Evolutionary conservation across 2,329 filamentous ascomycete species (phyloP).

Genomic region (Rhynchosporium agropyri): DNA sequence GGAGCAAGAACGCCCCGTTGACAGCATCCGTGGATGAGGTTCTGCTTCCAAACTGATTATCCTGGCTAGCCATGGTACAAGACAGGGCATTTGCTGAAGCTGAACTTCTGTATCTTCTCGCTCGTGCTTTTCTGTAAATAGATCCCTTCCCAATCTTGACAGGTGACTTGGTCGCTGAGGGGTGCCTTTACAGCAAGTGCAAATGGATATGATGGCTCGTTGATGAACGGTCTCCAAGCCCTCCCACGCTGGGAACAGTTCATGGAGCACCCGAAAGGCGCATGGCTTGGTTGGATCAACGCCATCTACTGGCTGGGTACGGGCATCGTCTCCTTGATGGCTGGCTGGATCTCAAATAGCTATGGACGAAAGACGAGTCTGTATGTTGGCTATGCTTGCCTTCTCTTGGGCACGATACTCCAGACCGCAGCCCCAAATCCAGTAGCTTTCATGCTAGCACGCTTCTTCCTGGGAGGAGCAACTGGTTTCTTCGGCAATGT

Average conservation of each 20-base stretch:
- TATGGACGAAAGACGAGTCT: not conserved
- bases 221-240: slow-evolving; percentile 43
- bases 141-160: too few relatives aligned
- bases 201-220: slow-evolving; percentile 26
- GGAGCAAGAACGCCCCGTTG: not conserved
- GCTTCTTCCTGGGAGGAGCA: too few relatives aligned
- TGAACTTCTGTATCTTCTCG: too few relatives aligned
- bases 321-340: not conserved
- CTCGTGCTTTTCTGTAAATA: too few relatives aligned
- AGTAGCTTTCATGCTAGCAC: too few relatives aligned
- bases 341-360: not conserved
- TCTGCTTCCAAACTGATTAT: too few relatives aligned
- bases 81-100: too few relatives aligned
- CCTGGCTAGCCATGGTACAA: too few relatives aligned
- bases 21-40: too few relatives aligned
- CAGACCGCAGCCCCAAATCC: too few relatives aligned
- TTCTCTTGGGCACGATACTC: too few relatives aligned
- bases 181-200: not conserved
- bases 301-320: slow-evolving; percentile 16
- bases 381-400: slow-evolving; percentile 9
- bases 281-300: slow-evolving; percentile 19
- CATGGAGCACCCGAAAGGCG: slow-evolving; percentile 18
- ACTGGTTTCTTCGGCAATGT: slow-evolving; percentile 1
- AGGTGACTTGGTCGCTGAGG: too few relatives aligned
- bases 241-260: slow-evolving; percentile 42